Base-by-base conservation (phyloP, 129 eudicot genomes). In the Flaveria linearis region DNA sequence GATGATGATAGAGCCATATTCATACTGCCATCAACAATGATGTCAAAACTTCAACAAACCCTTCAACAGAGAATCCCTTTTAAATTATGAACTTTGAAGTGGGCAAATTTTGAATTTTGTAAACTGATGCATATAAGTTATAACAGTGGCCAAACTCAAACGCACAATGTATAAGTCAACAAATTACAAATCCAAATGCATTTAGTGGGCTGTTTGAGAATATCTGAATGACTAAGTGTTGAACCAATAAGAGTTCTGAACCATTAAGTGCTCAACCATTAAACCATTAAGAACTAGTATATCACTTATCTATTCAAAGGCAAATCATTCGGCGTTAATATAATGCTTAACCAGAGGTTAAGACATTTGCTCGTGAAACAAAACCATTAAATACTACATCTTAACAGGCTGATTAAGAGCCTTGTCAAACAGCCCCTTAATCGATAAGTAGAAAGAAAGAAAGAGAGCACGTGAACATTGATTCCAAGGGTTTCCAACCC, bases 1-100 rank as follows among this genome's bases (percentile, higher is more conserved):
- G 87, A 76, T 39, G 96, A 83, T 33, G 91, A 75, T 45, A 50
- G 56, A 26, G 79, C 87, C 78, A 73, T 76, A 60, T 69, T 69
- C 87, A 80, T 79, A 61, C 61, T 72, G 66, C 55, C 69, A 69
- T 63, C 30, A 53, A 10, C 60, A 47, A 45, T 73, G 66, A 69
- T 26, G 47, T 64, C 76, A 30, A 30, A 30, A 3, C 36, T 30
- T 30, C 36, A 57, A 72, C 43, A 76, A 18, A 68, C 8, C 36
- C 80, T 81, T 79, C 84, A 82, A 56, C 76, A 71, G 51, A 73
- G 65, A 53, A 7, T 42, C 25, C 14, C 2, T 69, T 69, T 56
- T 26, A 12, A 69, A 15, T 52, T 4, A 39, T 46, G 14, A 26
- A 75, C 15, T 17, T 18, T 22, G 36, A 30, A 30, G 36, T 30